Evolutionary conservation across 768 basidiomycete genomes (phyloP).

Genomic region (Chiua virens): DNA sequence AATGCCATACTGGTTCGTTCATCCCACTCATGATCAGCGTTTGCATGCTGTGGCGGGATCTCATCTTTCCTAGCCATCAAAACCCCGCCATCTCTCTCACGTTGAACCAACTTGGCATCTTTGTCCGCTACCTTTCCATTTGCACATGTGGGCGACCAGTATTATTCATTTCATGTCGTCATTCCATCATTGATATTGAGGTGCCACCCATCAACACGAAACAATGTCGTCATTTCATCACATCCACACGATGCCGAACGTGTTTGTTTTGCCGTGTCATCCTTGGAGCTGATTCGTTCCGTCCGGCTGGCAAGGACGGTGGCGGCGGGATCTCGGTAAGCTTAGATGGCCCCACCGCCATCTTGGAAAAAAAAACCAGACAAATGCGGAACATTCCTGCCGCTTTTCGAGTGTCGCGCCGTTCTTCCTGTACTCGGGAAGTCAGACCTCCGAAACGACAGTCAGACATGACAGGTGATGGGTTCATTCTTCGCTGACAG

Average conservation of each 20-base stretch:
- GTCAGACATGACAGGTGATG: slow-evolving; percentile 2
- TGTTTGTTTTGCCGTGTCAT: neutral
- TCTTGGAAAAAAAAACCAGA: no score
- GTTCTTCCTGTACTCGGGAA: slow-evolving; percentile 2
- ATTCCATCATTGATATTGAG: no score
- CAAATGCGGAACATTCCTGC: neutral
- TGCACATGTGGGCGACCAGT: slow-evolving; percentile 9
- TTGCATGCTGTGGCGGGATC: neutral
- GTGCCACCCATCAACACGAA: slow-evolving; percentile 8
- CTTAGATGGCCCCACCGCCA: slow-evolving; percentile 2
- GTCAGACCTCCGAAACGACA: neutral
- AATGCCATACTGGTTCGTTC: neutral
- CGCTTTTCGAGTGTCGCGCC: neutral
- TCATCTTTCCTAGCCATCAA: slow-evolving; percentile 10
- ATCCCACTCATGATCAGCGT: slow-evolving; percentile 27
- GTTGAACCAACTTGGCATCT: neutral
- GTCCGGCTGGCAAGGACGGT: slow-evolving; percentile 24
- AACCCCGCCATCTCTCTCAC: slow-evolving; percentile 3
- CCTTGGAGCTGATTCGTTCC: neutral
- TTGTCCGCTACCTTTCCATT: slow-evolving; percentile 6
- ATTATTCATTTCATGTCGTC: no score
- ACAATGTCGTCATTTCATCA: slow-evolving; percentile 6
- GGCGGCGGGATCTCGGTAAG: slow-evolving; percentile 8
- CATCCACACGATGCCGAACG: slow-evolving; percentile 1
- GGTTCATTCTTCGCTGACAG: slow-evolving; percentile 3